Conservation (phyloP, 1,139 yeast genomes). For the Meyerozyma athensensis region DNA sequence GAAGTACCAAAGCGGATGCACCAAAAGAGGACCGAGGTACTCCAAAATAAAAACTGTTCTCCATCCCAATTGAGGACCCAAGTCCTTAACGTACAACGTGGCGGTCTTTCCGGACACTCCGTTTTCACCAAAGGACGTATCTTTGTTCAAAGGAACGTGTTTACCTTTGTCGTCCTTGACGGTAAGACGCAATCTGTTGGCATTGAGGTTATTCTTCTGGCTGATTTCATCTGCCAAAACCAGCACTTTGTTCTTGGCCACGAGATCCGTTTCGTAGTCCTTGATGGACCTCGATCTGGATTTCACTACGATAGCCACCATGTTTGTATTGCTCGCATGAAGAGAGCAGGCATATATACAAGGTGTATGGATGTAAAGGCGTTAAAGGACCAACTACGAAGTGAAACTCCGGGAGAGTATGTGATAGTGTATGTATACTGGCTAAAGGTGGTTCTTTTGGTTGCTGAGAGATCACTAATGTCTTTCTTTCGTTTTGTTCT, state of each 20-base stretch:
- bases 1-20: conserved; percentile 69
- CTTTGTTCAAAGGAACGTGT: conserved; percentile 29
- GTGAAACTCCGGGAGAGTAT: too few species aligned
- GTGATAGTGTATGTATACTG: too few species aligned
- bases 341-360: too few species aligned
- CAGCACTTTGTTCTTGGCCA: conserved; percentile 18
- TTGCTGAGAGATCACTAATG: too few species aligned
- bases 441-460: too few species aligned
- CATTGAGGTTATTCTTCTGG: conserved; percentile 9
- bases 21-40: conserved; percentile 80
- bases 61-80: conserved; percentile 95
- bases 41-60: conserved; percentile 81
- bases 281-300: conserved; percentile 51
- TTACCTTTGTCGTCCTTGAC: conserved; percentile 23
- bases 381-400: too few species aligned
- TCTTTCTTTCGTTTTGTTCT: too few species aligned
- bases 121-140: conserved; percentile 24
- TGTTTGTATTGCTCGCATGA: too few species aligned
- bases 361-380: neutral
- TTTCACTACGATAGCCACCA: conserved; percentile 40
- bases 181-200: conserved; percentile 36
- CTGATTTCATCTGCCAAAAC: conserved; percentile 6
- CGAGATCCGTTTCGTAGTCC: conserved; percentile 31
- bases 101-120: conserved; percentile 28
- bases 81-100: conserved; percentile 62